phyloP scores from a whole-genome alignment of 345 rosid species.

The Populus simonii region DNA sequence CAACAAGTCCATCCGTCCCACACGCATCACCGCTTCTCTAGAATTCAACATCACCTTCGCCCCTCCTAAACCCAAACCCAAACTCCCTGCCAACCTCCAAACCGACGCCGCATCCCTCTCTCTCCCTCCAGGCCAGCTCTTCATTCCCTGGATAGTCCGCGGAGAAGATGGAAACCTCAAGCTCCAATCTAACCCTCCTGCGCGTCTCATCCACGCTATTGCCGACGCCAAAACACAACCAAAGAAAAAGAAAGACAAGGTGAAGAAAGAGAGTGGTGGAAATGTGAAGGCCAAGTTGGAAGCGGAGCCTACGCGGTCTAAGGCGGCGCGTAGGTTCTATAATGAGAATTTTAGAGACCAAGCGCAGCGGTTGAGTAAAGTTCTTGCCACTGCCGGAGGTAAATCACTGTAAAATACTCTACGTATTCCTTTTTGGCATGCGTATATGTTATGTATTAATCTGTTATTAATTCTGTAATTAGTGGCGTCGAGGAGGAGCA shows the following conservation, averaged over 20 bases:
- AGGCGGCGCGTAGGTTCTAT: conserved; percentile 83
- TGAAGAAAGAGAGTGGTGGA: conserved; percentile 14
- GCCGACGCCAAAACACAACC: conserved; percentile 58
- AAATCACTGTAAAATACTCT: not conserved
- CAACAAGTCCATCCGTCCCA: conserved; percentile 40
- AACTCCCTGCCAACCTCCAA: conserved; percentile 13
- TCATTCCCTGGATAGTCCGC: conserved; percentile 91
- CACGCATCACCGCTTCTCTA: conserved; percentile 42
- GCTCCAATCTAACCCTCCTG: conserved; percentile 73
- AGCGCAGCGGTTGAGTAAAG: conserved; percentile 82
- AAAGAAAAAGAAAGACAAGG: conserved; percentile 42
- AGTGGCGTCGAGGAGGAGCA: conserved; percentile 89
- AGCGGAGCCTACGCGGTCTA: conserved; percentile 36
- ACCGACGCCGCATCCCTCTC: not conserved
- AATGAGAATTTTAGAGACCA: conserved; percentile 69
- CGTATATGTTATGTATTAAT: not conserved
- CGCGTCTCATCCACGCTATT: conserved; percentile 50
- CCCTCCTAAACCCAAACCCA: conserved; percentile 60
- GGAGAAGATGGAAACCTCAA: conserved; percentile 80
- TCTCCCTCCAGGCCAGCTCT: conserved; percentile 38
- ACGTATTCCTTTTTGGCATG: not conserved
- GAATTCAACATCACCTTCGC: conserved; percentile 85
- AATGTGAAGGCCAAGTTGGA: conserved; percentile 26
- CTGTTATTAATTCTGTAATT: conserved; percentile 5
- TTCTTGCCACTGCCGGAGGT: conserved; percentile 98